Evolutionary conservation across 73 alveolate genomes (phyloP).

Genomic region (Tetrahymena elliotti): DNA sequence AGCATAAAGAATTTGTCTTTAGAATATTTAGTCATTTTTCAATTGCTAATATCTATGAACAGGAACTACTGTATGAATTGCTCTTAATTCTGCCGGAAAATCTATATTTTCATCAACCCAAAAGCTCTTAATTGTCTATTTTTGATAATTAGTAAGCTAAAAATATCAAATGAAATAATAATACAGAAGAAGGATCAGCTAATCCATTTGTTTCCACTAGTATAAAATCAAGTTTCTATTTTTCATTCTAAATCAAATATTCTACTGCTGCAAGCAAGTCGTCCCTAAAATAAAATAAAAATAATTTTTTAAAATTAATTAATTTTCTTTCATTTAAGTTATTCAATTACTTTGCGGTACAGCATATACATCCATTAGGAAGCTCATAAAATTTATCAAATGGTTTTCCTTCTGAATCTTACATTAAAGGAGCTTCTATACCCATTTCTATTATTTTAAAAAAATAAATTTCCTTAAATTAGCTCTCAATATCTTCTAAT

Average conservation of each 20-base stretch:
- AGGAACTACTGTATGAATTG: conserved; percentile 51
- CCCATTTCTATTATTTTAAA: conserved; percentile 41
- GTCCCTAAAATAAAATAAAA: conserved; percentile 2
- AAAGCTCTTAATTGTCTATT: conserved; percentile 45
- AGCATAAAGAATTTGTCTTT: conserved; percentile 49
- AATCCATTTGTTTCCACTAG: conserved; percentile 69
- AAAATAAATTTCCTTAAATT: too few species aligned
- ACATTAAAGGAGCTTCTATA: conserved; percentile 57
- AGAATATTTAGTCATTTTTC: conserved; percentile 11
- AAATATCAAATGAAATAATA: neutral
- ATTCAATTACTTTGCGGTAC: conserved; percentile 52
- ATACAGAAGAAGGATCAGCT: conserved; percentile 60
- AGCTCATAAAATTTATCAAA: conserved; percentile 60
- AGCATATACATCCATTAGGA: conserved; percentile 76
- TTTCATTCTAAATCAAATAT: conserved; percentile 46
- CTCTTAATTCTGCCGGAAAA: conserved; percentile 41
- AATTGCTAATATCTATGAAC: conserved; percentile 35
- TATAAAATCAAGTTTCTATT: conserved; percentile 43
- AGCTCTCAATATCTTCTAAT: neutral
- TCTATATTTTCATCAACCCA: conserved; percentile 69
- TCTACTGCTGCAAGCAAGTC: conserved; percentile 53
- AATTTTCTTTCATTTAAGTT: neutral
- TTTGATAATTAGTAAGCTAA: neutral
- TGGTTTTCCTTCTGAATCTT: conserved; percentile 54
- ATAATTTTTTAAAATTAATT: neutral